Base-by-base conservation (phyloP, 179 eudicot genomes). In the Pouteria campechiana region DNA sequence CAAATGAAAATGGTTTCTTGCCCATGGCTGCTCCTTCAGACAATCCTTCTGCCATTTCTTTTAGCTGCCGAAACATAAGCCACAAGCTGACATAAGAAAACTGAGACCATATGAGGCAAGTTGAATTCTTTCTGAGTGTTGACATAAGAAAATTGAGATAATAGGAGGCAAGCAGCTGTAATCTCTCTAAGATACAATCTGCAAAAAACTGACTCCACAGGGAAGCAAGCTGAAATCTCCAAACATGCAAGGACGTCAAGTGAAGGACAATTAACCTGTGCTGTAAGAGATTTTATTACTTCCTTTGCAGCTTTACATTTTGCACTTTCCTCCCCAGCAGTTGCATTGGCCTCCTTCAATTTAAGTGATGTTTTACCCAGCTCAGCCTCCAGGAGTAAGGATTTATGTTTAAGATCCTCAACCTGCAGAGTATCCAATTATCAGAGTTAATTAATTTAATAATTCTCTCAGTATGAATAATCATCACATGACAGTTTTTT, bases 241-340 rank as follows among this genome's bases (percentile, higher is more conserved):
- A 32, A 34, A 48, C 27, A 20, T 2, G 11, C 17, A 40, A 42
- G 6, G 15, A 40, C 21, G 5, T n/a, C 28, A 51, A 5, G 22
- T 20, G 17, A 18, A 44, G 25, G n/a, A 37, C 17, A 17, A 36
- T 69, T 20, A 52, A 90, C 98, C 94, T 90, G 95, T 37, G 76
- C 67, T 58, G 82, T 81, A 6, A 90, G 73, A 46, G 94, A 70
- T 57, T 65, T 81, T 39, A 90, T 82, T 36, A 77, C 89, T 74
- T 81, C 87, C 64, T 76, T 82, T 30, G 96, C 87, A 61, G 94
- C 90, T 70, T 49, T 77, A 41, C 81, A 72, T 71, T 76, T 90
- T 39, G 64, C 94, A 68, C 93, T 79, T 70, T 90, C 95, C 57
- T 76, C 85, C 6, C 64, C 73, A 36, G 95, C 82, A 23, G 52